Percentiles rank a stretch among this genome's conserved stretches.
Conservation (phyloP, 1,284 basidiomycete genomes). For the Amylostereum chailletii region DNA sequence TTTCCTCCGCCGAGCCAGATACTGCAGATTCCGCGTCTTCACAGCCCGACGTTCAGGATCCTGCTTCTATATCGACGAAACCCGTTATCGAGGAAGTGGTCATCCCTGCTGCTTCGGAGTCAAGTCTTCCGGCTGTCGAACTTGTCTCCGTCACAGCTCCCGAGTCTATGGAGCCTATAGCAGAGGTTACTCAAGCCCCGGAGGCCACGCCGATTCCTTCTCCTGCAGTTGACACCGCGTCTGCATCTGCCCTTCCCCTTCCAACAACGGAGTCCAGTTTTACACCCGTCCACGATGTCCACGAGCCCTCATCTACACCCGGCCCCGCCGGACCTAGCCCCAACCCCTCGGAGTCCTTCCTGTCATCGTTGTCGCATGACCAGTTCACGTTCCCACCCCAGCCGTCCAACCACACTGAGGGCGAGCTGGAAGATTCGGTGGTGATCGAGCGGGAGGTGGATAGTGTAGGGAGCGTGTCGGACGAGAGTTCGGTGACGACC, state of each 20-base stretch:
- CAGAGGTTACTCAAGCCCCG: neutral
- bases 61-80: neutral
- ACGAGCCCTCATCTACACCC: neutral
- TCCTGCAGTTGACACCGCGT: neutral
- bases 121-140: neutral
- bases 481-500: constrained; percentile 2
- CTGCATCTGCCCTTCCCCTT: neutral
- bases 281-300: neutral
- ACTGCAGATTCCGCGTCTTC: neutral
- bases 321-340: neutral
- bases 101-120: neutral
- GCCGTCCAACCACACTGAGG: neutral
- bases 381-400: constrained; percentile 10
- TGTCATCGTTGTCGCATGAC: constrained; percentile 8
- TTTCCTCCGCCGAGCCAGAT: neutral
- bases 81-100: neutral
- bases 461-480: constrained; percentile 4
- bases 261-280: neutral
- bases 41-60: neutral
- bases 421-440: neutral
- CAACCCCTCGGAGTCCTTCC: constrained; percentile 3
- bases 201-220: neutral
- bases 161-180: neutral
- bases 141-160: neutral
- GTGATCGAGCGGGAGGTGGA: constrained; percentile 5